Evolutionary conservation across 257 asterid genomes (phyloP), one percentile per base, ranked within the genome.

Genomic region (Solanum pinnatisectum): DNA sequence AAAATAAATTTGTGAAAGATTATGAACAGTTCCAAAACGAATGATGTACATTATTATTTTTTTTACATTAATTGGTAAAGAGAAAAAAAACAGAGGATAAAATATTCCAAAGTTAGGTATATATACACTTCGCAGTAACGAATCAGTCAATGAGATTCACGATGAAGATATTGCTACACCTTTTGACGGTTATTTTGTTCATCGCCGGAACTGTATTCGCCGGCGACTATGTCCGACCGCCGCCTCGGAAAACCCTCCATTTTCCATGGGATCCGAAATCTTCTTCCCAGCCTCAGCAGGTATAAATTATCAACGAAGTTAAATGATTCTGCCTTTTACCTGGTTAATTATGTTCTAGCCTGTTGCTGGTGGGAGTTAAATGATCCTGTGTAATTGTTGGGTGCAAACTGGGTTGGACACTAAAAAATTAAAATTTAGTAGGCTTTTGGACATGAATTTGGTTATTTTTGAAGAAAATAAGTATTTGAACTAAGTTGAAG

Each of bases 231-330:
- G 85, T 93, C 56, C 86, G 99, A 16, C 98, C 99, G 3, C 95
- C 92, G 78, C 97, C 98, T 10, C 95, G 98, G n/a, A 88, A 92
- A 87, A 87, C 89, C 33, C 91, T 96, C 23, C 89, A 87, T 76
- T 92, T 94, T 30, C 94, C 95, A 5, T 89, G 92, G 96, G 23
- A 67, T 78, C 85, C 86, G 33, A 90, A 89, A 44, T 84, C 93
- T 71, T 89, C 95, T 18, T 89, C 95, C 23, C 90, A 85, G 14
- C 96, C 98, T 87, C 91, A 93, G 52, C 99, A 96, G 98, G 98
- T 96, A 40, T 39, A 40, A 14, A 9, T 25, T 12, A 33, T 78
- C 23, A 27, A n/a, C n/a, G 27, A 20, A 14, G 16, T 76, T 81
- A 65, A 10, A 39, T 6, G 30, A 74, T 36, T 36, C 32, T 74